Evolutionary conservation across 164 flowering plant genomes (phyloP), one percentile per base, ranked within the genome.

Genomic region (Tinospora cordifolia): DNA sequence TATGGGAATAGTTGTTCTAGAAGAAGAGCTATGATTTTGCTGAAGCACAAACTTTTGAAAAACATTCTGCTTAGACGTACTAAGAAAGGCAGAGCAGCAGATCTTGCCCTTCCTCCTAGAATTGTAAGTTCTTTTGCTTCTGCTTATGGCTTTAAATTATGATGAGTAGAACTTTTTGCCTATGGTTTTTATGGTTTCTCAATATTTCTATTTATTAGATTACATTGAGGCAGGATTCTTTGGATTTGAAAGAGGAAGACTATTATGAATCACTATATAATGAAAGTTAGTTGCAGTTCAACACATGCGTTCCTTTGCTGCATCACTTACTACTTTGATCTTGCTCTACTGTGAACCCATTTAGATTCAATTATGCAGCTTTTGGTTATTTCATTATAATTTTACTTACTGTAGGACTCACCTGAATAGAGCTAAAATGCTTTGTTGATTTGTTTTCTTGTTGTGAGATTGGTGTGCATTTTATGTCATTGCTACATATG

Each of bases 191-290:
- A 14, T 10, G 19, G 8, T n/a, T n/a, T 62, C 21, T 27, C 10
- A 62, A 8, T 69, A 26, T 39, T n/a, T 3, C 11, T 59, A 57
- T 49, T 58, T 36, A 58, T 49, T 67, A 91, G 98, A 79, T 91
- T 70, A 74, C 82, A n/a, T 72, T 94, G 79, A 86, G 98, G 79
- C 87, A 87, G 63, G 97, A 94, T 81, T 57, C 80, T 24, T 68
- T 94, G 77, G 96, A 92, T 82, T 65, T 82, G 39, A 83, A 75
- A 76, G 98, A 94, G 76, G 89, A 86, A 77, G 98, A 92, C 67
- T 90, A 84, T 75, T 94, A 94, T 76, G 81, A 81, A 69, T 84
- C 98, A 66, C 60, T 94, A 63, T 89, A 90, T 79, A 87, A 84
- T 71, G 90, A 87, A 63, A 92, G 97, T 78, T 96, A 82, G 73